These are phyloP conservation scores for Pseudognaphalium luteoalbum DNA, from an alignment of 129 eudicot genomes.

Conservation along the genomic window DNA sequence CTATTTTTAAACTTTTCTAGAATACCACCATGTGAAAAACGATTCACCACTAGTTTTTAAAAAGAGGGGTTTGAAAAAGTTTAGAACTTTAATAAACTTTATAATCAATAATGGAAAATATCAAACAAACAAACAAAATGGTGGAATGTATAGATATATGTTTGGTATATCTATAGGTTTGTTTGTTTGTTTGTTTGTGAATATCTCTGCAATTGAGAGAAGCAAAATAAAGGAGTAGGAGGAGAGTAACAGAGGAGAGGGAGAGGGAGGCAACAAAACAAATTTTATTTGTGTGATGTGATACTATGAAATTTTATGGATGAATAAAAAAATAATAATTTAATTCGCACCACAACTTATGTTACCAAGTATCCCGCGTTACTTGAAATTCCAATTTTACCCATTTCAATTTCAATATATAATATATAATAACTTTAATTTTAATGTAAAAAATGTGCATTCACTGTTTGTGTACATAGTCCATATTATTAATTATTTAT, in stretches of 20 bases:
- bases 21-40: conserved; percentile 23
- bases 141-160: conserved; percentile 4
- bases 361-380: conserved; percentile 33
- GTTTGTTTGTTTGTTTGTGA: conserved; percentile 15
- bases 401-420: no score
- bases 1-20: background rate
- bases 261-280: conserved; percentile 19
- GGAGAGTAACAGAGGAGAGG: background rate
- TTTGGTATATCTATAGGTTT: background rate
- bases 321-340: background rate
- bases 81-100: conserved; percentile 16
- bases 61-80: conserved; percentile 29
- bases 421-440: no score
- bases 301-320: background rate
- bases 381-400: conserved; percentile 23
- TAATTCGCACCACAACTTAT: conserved; percentile 37
- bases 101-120: background rate
- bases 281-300: conserved; percentile 6
- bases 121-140: background rate
- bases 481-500: no score
- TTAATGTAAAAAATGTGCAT: no score
- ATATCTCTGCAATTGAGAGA: background rate
- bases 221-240: background rate
- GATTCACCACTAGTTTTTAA: conserved; percentile 28
- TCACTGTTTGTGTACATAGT: no score